Evolutionary conservation across 257 asterid species (phyloP), one percentile per base, ranked within the genome.

Genomic region (Schizonepeta tenuifolia): DNA sequence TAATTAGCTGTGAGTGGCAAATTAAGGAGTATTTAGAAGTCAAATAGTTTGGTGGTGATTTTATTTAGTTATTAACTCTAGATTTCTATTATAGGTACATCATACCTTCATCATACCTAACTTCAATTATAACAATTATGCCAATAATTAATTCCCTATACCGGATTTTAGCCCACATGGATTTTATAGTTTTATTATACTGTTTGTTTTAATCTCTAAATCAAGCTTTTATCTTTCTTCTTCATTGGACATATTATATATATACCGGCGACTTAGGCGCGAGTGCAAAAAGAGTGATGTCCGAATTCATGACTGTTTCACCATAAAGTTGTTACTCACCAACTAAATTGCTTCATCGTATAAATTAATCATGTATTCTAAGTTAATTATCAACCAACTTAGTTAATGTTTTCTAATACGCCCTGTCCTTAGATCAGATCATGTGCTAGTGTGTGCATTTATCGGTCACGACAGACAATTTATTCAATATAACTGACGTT

Each of bases 11-110:
- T 54, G 57, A 57, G 17, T 51, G 59, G 72, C 76, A 77, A 65
- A 9, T 38, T 38, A 38, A 36, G 56, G 65, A 54, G 28, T 47
- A 4, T 24, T 63, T 46, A 65, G 8, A 57, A 70, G 78, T 59
- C 70, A 28, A 49, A 14, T 55, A 55, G 60, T 51, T 75, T 67
- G 77, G 79, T 78, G 72, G 67, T 69, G 54, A 50, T 67, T 74
- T 59, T 40, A 20, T 40, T 55, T 43, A 20, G 72, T 65, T 49
- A 58, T 49, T 21, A 66, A 40, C 51, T 67, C 22, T 46, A 33
- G 35, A 36, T 62, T 61, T 43, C 12, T n/a, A 43, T 43, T 1
- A 59, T 53, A 44, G 79, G 74, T 53, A 53, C 28, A 64, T 50
- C 73, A 36, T 60, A 67, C 70, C 55, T 51, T 49, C 22, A 24